Evolutionary conservation across 768 basidiomycete genomes (phyloP).

Genomic region (Leccinum subtestaceum): DNA sequence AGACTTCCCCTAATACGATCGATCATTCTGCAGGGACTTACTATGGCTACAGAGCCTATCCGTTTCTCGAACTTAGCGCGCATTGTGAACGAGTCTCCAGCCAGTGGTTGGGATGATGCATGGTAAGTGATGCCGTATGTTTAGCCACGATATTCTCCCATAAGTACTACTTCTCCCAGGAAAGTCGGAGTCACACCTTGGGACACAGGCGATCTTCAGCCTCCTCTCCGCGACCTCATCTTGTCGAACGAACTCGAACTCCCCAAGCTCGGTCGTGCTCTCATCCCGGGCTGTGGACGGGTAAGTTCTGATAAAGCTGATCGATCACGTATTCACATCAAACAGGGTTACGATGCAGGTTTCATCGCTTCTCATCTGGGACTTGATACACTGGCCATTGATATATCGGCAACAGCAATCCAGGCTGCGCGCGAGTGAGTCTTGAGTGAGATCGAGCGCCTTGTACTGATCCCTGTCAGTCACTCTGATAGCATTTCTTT

Average conservation of each 20-base stretch:
- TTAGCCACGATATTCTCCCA: background rate
- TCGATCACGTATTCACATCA: background rate
- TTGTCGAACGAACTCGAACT: constrained; percentile 43
- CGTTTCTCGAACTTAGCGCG: background rate
- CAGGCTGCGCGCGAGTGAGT: constrained; percentile 22
- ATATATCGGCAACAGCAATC: constrained; percentile 18
- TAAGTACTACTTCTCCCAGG: constrained; percentile 30
- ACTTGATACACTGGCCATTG: constrained; percentile 19
- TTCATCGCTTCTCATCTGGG: constrained; percentile 17
- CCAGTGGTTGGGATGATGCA: constrained; percentile 21
- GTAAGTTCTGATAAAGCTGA: constrained; percentile 6
- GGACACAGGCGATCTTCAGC: constrained; percentile 56
- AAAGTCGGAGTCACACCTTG: constrained; percentile 55
- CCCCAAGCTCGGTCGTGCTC: constrained; percentile 42
- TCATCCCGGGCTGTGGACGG: constrained; percentile 61
- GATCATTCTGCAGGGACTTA: no score
- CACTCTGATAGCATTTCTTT: background rate
- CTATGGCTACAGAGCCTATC: background rate
- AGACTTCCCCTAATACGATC: no score
- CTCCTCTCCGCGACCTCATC: constrained; percentile 51
- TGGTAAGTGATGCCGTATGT: constrained; percentile 5
- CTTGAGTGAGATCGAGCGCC: background rate
- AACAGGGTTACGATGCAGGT: constrained; percentile 20
- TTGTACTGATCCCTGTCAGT: constrained; percentile 4
- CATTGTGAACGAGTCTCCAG: constrained; percentile 13